Evolutionary conservation across 2,329 filamentous ascomycete genomes (phyloP), one percentile per base, ranked within the genome.

Genomic region (Cladophialophora yegresii): DNA sequence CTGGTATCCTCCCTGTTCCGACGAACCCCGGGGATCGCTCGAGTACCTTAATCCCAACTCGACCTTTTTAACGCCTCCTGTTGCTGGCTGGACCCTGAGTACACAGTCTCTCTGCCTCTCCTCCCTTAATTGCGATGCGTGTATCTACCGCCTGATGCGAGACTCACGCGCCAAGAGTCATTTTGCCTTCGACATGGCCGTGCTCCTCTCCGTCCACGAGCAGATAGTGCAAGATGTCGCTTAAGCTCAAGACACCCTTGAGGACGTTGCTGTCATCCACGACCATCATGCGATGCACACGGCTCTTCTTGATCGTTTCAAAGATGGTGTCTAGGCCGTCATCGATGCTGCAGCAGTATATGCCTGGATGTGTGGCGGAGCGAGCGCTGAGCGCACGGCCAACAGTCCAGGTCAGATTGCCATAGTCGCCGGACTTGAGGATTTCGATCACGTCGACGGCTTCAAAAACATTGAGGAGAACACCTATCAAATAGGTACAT

Each of bases 241-340:
- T 98, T 61, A 99, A 82, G 6, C 93, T 97, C 65, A 99, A 87
- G 61, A 99, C 87, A 54, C 95, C 95, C 75, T 89, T 90, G 61
- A 99, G 85, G 71, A 88, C 87, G 75, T 88, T 91, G 58, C 93
- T 85, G 70, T 97, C 92, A 76, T 99, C 93, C 63, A 99, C 91
- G 55, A 99, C 89, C 62, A 98, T 89, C 69, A 99, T 83, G 68
- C 95, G 86, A 78, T 99, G 95, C 30, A 99, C 93, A 66, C 96
- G 86, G 53, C 93, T 96, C 79, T 93, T 96, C 70, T 93, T 90
- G 71, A 99, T 91, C 0, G 95, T 98, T 76, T 97, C 93, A 76
- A 98, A 98, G 71, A 99, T 95, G 10, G 93, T 93, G 75, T 96
- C 93, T 56, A 99, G 84, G 61, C 93, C 88, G 77, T 99, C 95